Evolutionary conservation across 768 basidiomycete genomes (phyloP), one percentile per base, ranked within the genome.

Genomic region (Boletus vinaceobasis): DNA sequence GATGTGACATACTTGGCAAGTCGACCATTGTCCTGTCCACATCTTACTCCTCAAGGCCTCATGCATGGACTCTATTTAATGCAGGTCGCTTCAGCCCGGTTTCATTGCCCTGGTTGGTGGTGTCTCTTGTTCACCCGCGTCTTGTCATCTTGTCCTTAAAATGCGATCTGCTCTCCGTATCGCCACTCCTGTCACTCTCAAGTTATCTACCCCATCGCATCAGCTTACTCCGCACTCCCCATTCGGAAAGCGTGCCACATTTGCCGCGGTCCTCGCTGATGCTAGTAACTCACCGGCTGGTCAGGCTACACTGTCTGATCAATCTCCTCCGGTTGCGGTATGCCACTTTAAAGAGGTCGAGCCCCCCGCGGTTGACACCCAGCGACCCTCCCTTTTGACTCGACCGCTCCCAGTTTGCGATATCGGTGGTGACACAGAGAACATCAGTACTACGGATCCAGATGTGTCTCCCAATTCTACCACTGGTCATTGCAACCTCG

Each of bases 11-110:
- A 11, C 32, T 39, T 21, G 37, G 44, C 21, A 50, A 32, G 14
- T 26, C 19, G 17, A 17, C 56, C 56, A 65, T 67, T 67, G 62
- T 56, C 33, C 21, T 29, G 50, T 55, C 63, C 58, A 57, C 51
- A 57, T 7, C 19, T 17, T 50, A 27, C 35, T 45, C 40, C 6
- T n/a, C n/a, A n/a, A n/a, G n/a, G n/a, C n/a, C n/a, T 1, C 55
- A 43, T 49, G 42, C 19, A 32, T 26, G 45, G 19, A 21, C 19
- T 33, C 19, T 56, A 66, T 68, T 63, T 66, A 63, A 61, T n/a
- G 32, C 50, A 26, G 32, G 35, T 7, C 10, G 2, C 31, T 33
- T 32, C 38, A 33, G 14, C 39, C 8, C 9, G 7, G 2, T 4
- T 29, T 38, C 45, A 15, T 43, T 10, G 2, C 23, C 45, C 47